Conservation (phyloP, 306 rosid genomes). For the Dalbergia cultrata region DNA sequence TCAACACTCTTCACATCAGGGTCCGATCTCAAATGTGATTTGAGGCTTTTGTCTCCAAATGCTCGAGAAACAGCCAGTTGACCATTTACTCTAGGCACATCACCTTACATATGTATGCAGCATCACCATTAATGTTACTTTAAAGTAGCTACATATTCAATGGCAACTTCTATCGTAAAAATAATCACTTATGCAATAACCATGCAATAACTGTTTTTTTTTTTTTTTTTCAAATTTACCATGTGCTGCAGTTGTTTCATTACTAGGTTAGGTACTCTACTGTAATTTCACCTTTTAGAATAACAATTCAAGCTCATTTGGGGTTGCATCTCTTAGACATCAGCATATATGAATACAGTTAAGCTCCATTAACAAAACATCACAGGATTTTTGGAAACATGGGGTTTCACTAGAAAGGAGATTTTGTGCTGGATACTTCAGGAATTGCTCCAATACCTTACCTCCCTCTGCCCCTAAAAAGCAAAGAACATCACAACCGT, state of each 20-base stretch:
- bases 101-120: conserved; percentile 57
- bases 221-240: neutral
- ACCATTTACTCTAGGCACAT: conserved; percentile 94
- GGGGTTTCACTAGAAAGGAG: conserved; percentile 4
- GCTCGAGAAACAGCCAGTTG: conserved; percentile 97
- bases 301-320: conserved; percentile 11
- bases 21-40: conserved; percentile 88
- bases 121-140: conserved; percentile 38
- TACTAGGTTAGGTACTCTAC: neutral
- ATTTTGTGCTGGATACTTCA: too few relatives aligned
- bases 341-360: conserved; percentile 3
- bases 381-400: neutral
- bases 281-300: neutral
- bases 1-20: conserved; percentile 62
- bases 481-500: neutral
- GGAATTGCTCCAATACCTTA: too few relatives aligned
- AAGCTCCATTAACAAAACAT: neutral
- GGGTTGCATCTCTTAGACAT: conserved; percentile 5
- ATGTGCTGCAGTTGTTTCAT: neutral
- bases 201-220: conserved; percentile 1
- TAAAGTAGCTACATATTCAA: conserved; percentile 6
- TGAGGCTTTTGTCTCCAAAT: conserved; percentile 94
- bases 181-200: neutral
- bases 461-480: too few relatives aligned
- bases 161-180: neutral